Base-by-base conservation (phyloP, 2,329 filamentous ascomycete genomes). In the Ophiostoma montium region DNA sequence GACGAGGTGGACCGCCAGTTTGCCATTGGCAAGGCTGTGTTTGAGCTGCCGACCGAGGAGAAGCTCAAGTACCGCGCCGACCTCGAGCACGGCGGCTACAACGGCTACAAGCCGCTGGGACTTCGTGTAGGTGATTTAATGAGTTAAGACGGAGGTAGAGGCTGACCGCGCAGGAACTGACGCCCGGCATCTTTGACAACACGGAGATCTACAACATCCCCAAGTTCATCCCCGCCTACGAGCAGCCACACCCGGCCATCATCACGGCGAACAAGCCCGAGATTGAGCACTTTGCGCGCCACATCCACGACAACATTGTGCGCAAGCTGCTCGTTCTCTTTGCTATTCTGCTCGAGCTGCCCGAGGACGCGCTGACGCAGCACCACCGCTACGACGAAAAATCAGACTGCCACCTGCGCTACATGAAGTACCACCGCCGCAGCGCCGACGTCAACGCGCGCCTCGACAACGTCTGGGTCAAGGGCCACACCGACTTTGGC, bases 141-240 rank as follows among this genome's bases (percentile, higher is more conserved):
- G n/a, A n/a, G n/a, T n/a, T n/a, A n/a, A n/a, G n/a, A n/a, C n/a
- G n/a, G n/a, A n/a, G n/a, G n/a, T n/a, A 36, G 16, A 21, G 36
- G 36, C 36, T 41, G n/a, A 41, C 21, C 11, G 36, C 5, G 6
- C 18, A 41, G 36, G 50, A 53, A 33, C 19, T 58, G 15, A 48
- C 50, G 21, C 54, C 55, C 1, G 65, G 68, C 2, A 60, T 69
- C 49, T 63, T 57, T 18, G 75, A 80, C 55, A 78, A 78, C 54
- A 66, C 76, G 27, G 70, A 80, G 54, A 70, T 79, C 2, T 79
- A 72, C 64, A 78, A 79, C 57, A 70, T 78, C 10, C 71, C 74
- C 47, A 80, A 80, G 54, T 78, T 76, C 52, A 68, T 67, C 15
- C 61, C 63, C 1, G 59, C 67, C 48, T 67, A 71, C 55, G 58